Base-by-base conservation (phyloP, 2,329 filamentous ascomycete species). In the Neophaeococcomyces aloes region DNA sequence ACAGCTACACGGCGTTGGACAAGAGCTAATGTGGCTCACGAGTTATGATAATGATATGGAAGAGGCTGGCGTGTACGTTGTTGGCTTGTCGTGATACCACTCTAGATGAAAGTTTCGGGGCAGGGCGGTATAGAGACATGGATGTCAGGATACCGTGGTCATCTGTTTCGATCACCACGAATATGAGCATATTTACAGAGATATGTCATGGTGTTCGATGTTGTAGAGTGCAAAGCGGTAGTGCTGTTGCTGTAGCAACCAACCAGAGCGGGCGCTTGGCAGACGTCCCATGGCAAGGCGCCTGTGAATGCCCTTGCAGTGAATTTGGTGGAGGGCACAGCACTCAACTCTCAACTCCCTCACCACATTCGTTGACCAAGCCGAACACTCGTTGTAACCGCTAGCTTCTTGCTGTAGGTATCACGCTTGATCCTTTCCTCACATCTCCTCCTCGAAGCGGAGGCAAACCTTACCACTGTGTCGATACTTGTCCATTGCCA, bases 361-460 rank as follows among this genome's bases (percentile, higher is more conserved):
- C 21, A 38, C 35, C 17, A 38, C 35, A 38, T 38, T 38, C 35
- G 25, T 38, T 38, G 17, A 27, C 23, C 5, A 27, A 27, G 14
- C 7, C 21, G 23, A 25, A 11, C 35, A 6, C 25, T 38, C 35
- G 19, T 23, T 38, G n/a, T n/a, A 17, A 38, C 21, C 25, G 23
- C 19, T 17, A 25, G n/a, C 19, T 23, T n/a, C 18, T 19, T 36
- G 18, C n/a, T n/a, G n/a, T 13, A 17, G 18, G 25, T 7, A 3
- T 23, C 19, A 8, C 3, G n/a, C 6, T 14, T 38, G 11, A 10
- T 14, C 18, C 25, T 6, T 13, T 27, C 23, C 23, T 38, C 18
- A 17, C 17, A 8, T 38, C 25, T 3, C 19, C 13, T 10, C 15
- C 14, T n/a, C 6, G 15, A 33, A n/a, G 5, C 5, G 7, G 18